Percentiles rank a stretch among this genome's conserved stretches.
Conservation (phyloP, 495 filamentous ascomycete genomes). For the Lophium mytilinum region DNA sequence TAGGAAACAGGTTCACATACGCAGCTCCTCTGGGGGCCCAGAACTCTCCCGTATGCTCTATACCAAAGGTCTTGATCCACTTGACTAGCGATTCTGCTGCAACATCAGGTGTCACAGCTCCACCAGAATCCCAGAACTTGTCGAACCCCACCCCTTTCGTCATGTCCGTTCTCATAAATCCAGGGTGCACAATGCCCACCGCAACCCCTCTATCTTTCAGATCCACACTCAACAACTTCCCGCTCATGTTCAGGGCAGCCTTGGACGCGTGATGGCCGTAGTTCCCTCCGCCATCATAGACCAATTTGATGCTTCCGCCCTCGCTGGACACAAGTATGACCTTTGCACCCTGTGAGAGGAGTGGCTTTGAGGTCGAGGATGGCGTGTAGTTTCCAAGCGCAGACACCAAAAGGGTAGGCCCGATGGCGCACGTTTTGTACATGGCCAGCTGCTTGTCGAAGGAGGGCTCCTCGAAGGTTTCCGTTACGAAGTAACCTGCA, state of each 20-base stretch:
- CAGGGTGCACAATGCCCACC: slow-evolving; percentile 61
- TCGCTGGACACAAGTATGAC: slow-evolving; percentile 61
- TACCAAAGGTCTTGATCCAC: slow-evolving; percentile 56
- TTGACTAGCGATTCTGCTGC: slow-evolving; percentile 56
- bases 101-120: slow-evolving; percentile 58
- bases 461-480: slow-evolving; percentile 52
- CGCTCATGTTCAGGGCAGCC: slow-evolving; percentile 66
- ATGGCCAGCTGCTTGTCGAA: slow-evolving; percentile 61
- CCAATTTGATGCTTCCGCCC: slow-evolving; percentile 58
- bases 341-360: slow-evolving; percentile 46
- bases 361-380: slow-evolving; percentile 8
- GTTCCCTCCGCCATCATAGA: slow-evolving; percentile 64
- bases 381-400: slow-evolving; percentile 46
- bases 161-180: slow-evolving; percentile 69
- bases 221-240: slow-evolving; percentile 60
- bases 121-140: slow-evolving; percentile 34
- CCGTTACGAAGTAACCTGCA: slow-evolving; percentile 62
- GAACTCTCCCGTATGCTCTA: slow-evolving; percentile 58
- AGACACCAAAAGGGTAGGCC: slow-evolving; percentile 58
- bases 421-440: slow-evolving; percentile 62
- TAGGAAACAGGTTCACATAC: slow-evolving; percentile 34
- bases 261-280: slow-evolving; percentile 69
- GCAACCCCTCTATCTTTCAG: slow-evolving; percentile 55
- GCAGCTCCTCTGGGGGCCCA: slow-evolving; percentile 63
- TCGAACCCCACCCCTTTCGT: slow-evolving; percentile 65